Percentiles rank a stretch among this genome's conserved stretches.
Conservation (phyloP, 2,329 filamentous ascomycete species). For the Aspergillus tanneri region DNA sequence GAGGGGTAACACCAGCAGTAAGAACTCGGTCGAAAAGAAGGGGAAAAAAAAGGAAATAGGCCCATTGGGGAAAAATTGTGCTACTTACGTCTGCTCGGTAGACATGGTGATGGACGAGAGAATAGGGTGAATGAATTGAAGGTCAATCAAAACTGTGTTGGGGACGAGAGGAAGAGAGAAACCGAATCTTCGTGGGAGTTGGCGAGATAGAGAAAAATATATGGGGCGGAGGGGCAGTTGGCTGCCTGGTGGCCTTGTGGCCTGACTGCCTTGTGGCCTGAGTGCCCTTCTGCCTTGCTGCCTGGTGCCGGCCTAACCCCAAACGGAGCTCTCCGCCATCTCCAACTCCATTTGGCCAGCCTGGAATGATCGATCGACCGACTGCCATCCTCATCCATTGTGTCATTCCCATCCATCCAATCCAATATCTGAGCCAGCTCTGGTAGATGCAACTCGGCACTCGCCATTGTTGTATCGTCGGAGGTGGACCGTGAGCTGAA, state of each 20-base stretch:
- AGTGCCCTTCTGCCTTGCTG: slow-evolving; percentile 18
- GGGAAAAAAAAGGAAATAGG: slow-evolving; percentile 1
- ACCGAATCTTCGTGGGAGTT: slow-evolving; percentile 23
- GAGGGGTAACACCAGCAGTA: slow-evolving; percentile 18
- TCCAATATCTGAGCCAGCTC: background rate
- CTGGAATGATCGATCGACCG: slow-evolving; percentile 25
- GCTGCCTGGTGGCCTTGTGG: slow-evolving; percentile 18
- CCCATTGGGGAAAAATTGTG: slow-evolving; percentile 2
- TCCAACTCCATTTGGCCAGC: slow-evolving; percentile 30
- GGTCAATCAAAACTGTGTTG: slow-evolving; percentile 10
- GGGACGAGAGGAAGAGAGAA: slow-evolving; percentile 21
- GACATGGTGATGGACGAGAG: slow-evolving; percentile 60
- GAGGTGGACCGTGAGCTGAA: slow-evolving; percentile 29
- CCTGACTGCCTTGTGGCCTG: slow-evolving; percentile 27
- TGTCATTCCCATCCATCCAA: background rate
- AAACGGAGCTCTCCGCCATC: slow-evolving; percentile 27
- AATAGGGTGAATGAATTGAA: slow-evolving; percentile 11
- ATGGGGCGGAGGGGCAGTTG: slow-evolving; percentile 24
- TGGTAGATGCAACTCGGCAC: slow-evolving; percentile 35
- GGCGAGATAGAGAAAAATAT: slow-evolving; percentile 30
- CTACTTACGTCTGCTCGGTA: slow-evolving; percentile 81
- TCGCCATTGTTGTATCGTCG: slow-evolving; percentile 22
- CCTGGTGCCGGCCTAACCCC: slow-evolving; percentile 17
- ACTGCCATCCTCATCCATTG: background rate
- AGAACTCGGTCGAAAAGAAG: background rate